Conservation (phyloP, 768 basidiomycete genomes). For the Tulasnella sp. region DNA sequence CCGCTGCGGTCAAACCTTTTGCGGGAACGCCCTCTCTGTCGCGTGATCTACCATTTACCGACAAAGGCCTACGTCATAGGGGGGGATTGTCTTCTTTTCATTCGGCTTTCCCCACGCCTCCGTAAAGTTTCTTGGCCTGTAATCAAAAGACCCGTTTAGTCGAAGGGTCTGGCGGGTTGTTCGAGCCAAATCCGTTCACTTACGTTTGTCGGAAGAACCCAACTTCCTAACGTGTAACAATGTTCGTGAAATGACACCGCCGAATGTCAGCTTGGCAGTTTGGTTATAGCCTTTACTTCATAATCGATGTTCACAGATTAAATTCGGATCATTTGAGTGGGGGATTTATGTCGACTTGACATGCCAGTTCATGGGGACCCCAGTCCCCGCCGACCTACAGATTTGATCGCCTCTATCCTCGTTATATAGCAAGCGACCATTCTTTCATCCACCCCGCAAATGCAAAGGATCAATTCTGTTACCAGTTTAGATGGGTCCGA, state of each 20-base stretch:
- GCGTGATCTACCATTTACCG: no score
- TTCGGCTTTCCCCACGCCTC: no score
- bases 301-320: not conserved
- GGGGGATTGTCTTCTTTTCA: no score
- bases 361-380: not conserved
- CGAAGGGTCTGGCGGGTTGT: not conserved
- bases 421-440: not conserved
- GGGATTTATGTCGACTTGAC: not conserved
- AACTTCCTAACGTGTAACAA: not conserved
- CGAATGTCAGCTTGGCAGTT: not conserved
- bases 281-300: not conserved
- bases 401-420: not conserved
- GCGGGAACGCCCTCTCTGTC: no score
- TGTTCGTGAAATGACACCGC: not conserved
- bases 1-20: no score
- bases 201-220: not conserved
- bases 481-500: not conserved
- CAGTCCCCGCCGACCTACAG: not conserved
- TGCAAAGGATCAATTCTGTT: not conserved
- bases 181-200: not conserved
- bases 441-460: not conserved
- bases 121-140: not conserved
- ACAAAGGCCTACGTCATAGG: no score
- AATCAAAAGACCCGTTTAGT: not conserved
- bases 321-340: not conserved